These are phyloP conservation scores for Arachis monticola DNA, from an alignment of 331 rosid genomes.

Conservation along the genomic window DNA sequence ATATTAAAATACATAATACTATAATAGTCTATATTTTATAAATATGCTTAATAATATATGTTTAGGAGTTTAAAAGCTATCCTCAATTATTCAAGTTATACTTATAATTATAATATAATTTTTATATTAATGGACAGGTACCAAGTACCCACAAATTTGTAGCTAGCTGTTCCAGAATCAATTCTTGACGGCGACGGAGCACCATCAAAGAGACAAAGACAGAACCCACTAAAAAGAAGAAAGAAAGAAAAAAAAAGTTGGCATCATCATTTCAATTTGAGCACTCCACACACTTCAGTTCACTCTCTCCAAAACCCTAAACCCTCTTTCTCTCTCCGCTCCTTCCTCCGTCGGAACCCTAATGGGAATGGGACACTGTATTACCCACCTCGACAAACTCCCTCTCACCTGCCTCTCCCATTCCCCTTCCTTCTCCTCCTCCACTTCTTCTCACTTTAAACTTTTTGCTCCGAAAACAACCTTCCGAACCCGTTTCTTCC, in stretches of 20 bases:
- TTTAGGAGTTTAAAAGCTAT: no score
- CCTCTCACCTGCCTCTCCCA: background rate
- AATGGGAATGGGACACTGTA: constrained; percentile 37
- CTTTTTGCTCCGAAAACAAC: background rate
- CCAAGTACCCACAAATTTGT: background rate
- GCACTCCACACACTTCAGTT: background rate
- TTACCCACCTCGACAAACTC: constrained; percentile 27
- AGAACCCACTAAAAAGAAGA: background rate
- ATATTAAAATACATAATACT: no score
- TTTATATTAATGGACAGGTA: no score
- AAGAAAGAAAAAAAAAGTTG: no score
- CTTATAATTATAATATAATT: no score
- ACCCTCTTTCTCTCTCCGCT: background rate
- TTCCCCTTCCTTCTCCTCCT: background rate
- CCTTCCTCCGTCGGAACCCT: background rate
- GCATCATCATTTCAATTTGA: no score
- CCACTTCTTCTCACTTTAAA: background rate
- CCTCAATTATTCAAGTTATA: no score
- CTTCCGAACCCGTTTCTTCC: background rate
- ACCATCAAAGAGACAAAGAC: background rate
- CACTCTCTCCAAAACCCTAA: background rate
- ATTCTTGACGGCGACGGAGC: background rate
- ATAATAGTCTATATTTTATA: no score
- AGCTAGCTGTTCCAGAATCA: background rate
- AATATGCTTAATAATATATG: no score